phyloP scores from a whole-genome alignment of 495 filamentous ascomycete species.

The Penicillium waksmanii region DNA sequence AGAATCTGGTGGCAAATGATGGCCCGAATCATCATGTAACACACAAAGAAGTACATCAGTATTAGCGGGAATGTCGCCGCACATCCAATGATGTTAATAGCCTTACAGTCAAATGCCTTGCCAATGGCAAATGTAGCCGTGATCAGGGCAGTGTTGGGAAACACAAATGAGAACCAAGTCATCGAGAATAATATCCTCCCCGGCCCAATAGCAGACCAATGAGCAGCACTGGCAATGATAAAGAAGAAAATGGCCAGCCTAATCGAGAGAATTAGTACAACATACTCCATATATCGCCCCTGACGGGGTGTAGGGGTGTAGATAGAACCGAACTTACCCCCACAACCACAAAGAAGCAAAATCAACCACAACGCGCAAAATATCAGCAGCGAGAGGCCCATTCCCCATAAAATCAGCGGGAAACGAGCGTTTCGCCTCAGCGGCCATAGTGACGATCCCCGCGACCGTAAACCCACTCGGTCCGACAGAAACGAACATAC shows the following conservation, averaged over 20 bases:
- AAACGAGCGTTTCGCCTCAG: slow-evolving; percentile 45
- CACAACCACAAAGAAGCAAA: slow-evolving; percentile 80
- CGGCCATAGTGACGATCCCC: slow-evolving; percentile 65
- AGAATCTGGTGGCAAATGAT: slow-evolving; percentile 65
- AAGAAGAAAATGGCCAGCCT: slow-evolving; percentile 86
- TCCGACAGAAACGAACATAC: slow-evolving; percentile 85
- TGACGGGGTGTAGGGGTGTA: no score
- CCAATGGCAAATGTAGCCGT: slow-evolving; percentile 77
- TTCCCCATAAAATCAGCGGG: slow-evolving; percentile 63
- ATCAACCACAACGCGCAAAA: slow-evolving; percentile 57
- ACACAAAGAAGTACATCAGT: slow-evolving; percentile 71
- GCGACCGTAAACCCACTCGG: slow-evolving; percentile 79
- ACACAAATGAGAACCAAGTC: slow-evolving; percentile 88
- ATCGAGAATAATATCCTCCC: slow-evolving; percentile 77
- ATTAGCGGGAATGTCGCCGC: slow-evolving; percentile 64
- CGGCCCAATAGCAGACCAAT: slow-evolving; percentile 69
- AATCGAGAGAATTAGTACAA: slow-evolving; percentile 7
- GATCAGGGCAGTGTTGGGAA: slow-evolving; percentile 79
- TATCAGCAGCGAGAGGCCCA: slow-evolving; percentile 55
- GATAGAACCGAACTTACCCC: slow-evolving; percentile 57
- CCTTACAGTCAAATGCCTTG: slow-evolving; percentile 60
- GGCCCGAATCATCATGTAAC: slow-evolving; percentile 70
- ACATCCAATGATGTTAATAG: slow-evolving; percentile 70
- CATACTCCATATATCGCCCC: no score
- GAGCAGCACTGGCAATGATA: slow-evolving; percentile 73